Conservation (phyloP, 371 early-diverging fungal species). For the Mortierella sp. region DNA sequence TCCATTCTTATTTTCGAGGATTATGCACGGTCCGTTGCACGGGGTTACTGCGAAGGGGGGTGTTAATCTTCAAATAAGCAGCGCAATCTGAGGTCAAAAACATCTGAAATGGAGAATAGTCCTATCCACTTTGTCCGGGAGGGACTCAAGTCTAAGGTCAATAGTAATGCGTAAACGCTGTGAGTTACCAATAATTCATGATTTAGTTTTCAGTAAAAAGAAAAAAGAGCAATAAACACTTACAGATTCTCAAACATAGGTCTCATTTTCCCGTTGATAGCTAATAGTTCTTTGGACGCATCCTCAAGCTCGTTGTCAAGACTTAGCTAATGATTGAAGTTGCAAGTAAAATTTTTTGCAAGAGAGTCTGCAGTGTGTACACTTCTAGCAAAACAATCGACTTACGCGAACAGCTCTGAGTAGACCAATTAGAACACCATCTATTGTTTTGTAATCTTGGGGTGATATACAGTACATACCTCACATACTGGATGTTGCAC, state of each 20-base stretch:
- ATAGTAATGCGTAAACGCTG: not conserved
- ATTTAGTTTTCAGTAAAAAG: too few species aligned
- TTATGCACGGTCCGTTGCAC: too few species aligned
- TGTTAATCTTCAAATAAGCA: too few species aligned
- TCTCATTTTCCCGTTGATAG: conserved; percentile 13
- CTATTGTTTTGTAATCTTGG: too few species aligned
- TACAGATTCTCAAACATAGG: conserved; percentile 21
- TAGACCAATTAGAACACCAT: conserved; percentile 15
- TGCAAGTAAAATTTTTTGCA: not conserved
- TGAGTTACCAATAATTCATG: not conserved
- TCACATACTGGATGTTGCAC: conserved; percentile 21
- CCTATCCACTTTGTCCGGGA: conserved; percentile 20
- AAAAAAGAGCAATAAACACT: conserved; percentile 1
- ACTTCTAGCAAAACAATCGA: conserved; percentile 12
- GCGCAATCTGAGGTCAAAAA: too few species aligned
- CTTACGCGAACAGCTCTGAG: conserved; percentile 27
- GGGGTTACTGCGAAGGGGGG: too few species aligned
- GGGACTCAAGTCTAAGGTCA: conserved; percentile 19
- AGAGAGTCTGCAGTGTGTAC: conserved; percentile 8
- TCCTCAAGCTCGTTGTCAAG: conserved; percentile 24
- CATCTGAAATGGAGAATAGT: too few species aligned
- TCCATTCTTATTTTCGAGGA: too few species aligned
- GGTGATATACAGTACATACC: conserved; percentile 21
- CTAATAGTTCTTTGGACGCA: conserved; percentile 10
- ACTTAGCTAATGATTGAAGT: conserved; percentile 14